Base-by-base conservation (phyloP, 2,329 filamentous ascomycete genomes). In the Samsoniella hepiali region DNA sequence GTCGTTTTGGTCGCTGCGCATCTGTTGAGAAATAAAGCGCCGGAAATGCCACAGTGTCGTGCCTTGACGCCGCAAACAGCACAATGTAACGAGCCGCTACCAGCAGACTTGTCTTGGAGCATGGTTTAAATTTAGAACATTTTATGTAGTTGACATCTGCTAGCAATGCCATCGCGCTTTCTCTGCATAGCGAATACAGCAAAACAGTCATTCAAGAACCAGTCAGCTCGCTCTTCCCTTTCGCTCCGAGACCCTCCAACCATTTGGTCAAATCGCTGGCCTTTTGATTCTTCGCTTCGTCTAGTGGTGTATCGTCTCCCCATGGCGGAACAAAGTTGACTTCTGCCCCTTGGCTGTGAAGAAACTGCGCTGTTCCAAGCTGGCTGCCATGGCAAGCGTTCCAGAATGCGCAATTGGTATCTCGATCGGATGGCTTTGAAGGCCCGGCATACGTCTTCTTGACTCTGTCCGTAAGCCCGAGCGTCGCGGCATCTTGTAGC, bases 291-390 rank as follows among this genome's bases (percentile, higher is more conserved):
- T 31, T 58, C 2, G 65, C 65, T 36, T 62, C 65, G 51, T 63
- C 64, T 10, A 66, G 32, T 9, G 65, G 50, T n/a, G 60, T 63
- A n/a, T 54, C 51, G 15, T 32, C 87, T 29, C 87, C 88, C 88
- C 88, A 91, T 5, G 65, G 63, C 47, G 66, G 65, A 38, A 61
- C 38, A 17, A 53, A 38, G 53, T 67, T 58, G 29, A 58, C 47
- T 45, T 61, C 45, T 5, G 54, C 58, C 5, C 66, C 66, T 13
- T 58, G 42, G 27, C 29, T 47, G 34, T 58, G 56, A 10, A 67
- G 27, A 29, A 64, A 66, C 47, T 64, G 38, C 15, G 65, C 66
- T 13, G 65, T 59, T 8, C 51, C 58, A 13, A 64, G 55, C 59
- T 66, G 65, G 7, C 65, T 64, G 31, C 65, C 66, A 57, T 67